phyloP scores from a whole-genome alignment of 163 green algal genomes.

The Scenedesmus sp. region DNA sequence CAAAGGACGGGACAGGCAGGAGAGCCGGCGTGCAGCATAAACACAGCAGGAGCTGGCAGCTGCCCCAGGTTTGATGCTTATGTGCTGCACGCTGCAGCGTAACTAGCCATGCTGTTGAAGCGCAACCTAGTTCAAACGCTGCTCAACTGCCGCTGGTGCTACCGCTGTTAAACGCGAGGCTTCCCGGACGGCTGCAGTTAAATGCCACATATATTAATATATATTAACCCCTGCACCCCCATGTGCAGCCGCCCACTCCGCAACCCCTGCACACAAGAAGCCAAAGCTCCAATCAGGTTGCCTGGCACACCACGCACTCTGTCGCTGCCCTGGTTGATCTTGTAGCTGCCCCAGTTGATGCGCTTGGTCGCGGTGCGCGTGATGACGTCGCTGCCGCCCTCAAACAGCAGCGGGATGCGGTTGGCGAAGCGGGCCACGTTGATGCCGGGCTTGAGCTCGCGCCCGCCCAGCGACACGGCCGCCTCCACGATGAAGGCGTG shows the following conservation, averaged over 20 bases:
- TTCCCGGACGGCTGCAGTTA: no score
- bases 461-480: constrained; percentile 90
- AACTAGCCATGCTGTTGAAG: no score
- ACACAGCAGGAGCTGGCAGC: no score
- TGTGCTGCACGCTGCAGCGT: no score
- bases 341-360: constrained; percentile 97
- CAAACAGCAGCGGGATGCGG: constrained; percentile 98
- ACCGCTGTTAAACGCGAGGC: no score
- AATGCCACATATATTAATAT: no score
- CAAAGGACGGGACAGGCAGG: no score
- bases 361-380: constrained; percentile 92
- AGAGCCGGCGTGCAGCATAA: no score
- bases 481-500: constrained; percentile 98
- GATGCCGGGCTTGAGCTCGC: constrained; percentile 88
- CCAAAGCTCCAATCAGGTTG: neutral
- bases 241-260: neutral
- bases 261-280: neutral
- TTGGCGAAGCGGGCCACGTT: constrained; percentile 98
- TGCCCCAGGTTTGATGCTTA: neutral
- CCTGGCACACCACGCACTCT: constrained; percentile 60
- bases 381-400: constrained; percentile 92
- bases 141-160: no score
- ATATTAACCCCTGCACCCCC: no score
- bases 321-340: constrained; percentile 95
- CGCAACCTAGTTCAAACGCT: no score